Base-by-base conservation (phyloP, 148 eudicot genomes). In the Rhododendron griersonianum region DNA sequence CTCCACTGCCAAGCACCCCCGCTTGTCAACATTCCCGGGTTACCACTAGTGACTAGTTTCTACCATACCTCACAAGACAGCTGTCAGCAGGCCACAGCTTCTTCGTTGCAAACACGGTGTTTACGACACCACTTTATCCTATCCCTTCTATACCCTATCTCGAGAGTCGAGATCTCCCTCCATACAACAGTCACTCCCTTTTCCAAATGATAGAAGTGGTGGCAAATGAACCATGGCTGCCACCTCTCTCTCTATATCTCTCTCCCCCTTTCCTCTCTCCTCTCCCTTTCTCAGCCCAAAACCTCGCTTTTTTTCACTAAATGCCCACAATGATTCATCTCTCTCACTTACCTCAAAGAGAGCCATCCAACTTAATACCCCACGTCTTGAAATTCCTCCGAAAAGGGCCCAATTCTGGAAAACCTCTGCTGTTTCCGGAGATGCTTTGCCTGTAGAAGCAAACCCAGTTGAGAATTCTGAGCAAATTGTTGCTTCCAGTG, bases 181-280 rank as follows among this genome's bases (percentile, higher is more conserved):
- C 21, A 37, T 8, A 53, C 44, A 19, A 44, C 25, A 81, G 11
- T 35, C 13, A 0, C 25, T 0, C 1, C 10, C 48, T 63, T 41
- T 2, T 53, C 51, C 11, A 9, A 63, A 1, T 23, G 19, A 41
- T 7, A 63, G 75, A 61, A 41, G 48, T 4, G 75, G 69, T 23
- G 81, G 59, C 85, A 82, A 48, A 81, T 77, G 84, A 87, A 75
- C 41, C 86, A 92, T 92, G 94, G 90, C 91, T 78, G 85, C 92
- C 82, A 19, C 63, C 19, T 59, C 63, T 81, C 75, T 88, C 21
- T 51, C 89, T 4, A 19, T 63, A 25, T 59, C 63, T 83, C 75
- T 88, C 21, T 51, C 88, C 3, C 18, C 63, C 63, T 28, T 85
- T 11, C 25, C 87, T 11, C 23, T 69, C 57, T 33, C 59, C 57